phyloP scores from a whole-genome alignment of 495 filamentous ascomycete species.

The Lentithecium fluviatile region DNA sequence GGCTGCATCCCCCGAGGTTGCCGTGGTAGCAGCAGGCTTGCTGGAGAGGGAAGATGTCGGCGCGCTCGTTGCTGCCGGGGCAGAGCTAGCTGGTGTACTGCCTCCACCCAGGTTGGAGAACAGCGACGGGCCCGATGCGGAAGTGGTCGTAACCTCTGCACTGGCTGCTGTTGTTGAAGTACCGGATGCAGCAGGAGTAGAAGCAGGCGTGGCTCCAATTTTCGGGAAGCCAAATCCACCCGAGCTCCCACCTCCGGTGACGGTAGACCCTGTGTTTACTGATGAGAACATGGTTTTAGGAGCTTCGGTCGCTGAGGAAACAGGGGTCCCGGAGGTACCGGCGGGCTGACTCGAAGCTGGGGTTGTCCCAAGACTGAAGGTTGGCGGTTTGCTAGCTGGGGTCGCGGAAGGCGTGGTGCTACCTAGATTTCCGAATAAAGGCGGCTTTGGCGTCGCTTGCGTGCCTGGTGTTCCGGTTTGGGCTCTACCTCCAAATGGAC shows the following conservation, averaged over 20 bases:
- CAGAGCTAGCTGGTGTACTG: slow-evolving; percentile 27
- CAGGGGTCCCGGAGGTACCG: background rate
- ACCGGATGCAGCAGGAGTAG: background rate
- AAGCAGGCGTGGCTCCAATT: background rate
- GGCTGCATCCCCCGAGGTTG: slow-evolving; percentile 35
- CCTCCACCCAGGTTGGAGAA: slow-evolving; percentile 1
- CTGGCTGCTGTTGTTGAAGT: slow-evolving; percentile 1
- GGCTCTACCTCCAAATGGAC: slow-evolving; percentile 17
- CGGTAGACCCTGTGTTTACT: background rate
- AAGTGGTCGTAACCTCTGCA: background rate
- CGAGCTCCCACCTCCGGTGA: background rate
- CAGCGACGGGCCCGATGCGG: slow-evolving; percentile 8
- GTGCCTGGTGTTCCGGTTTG: slow-evolving; percentile 4
- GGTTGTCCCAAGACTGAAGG: slow-evolving; percentile 24
- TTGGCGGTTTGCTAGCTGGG: slow-evolving; percentile 11
- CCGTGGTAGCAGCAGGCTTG: slow-evolving; percentile 20
- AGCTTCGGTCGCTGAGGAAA: slow-evolving; percentile 18
- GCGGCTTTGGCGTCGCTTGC: slow-evolving; percentile 24
- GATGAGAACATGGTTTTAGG: background rate
- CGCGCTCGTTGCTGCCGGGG: slow-evolving; percentile 33
- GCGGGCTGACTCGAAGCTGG: slow-evolving; percentile 16
- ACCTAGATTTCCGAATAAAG: slow-evolving; percentile 25
- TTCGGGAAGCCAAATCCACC: slow-evolving; percentile 2
- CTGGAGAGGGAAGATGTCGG: slow-evolving; percentile 36
- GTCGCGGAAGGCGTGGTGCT: slow-evolving; percentile 25